phyloP scores from a whole-genome alignment of 306 rosid genomes.

The Rosa rugosa region DNA sequence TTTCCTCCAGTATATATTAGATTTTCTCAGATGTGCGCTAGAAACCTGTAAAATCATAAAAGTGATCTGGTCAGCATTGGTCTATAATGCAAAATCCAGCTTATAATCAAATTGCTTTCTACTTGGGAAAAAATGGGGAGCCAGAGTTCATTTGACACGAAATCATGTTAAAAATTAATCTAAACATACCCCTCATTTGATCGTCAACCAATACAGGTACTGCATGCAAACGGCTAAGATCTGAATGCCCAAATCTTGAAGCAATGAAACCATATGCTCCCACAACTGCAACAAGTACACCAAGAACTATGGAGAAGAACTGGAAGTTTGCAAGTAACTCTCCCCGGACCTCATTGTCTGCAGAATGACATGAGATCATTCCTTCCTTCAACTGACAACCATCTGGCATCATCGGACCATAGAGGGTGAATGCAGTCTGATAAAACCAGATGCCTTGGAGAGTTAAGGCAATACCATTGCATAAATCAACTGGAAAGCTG shows the following conservation, averaged over 20 bases:
- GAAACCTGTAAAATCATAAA: constrained; percentile 11
- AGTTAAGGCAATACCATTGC: constrained; percentile 68
- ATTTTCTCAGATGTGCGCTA: background rate
- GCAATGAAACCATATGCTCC: constrained; percentile 55
- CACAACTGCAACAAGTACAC: constrained; percentile 59
- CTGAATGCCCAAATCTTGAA: constrained; percentile 55
- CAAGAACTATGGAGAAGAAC: constrained; percentile 55
- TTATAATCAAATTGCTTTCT: background rate
- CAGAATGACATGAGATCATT: constrained; percentile 50
- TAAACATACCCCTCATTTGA: constrained; percentile 27
- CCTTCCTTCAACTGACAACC: constrained; percentile 64
- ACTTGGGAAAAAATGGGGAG: background rate
- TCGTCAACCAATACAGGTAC: constrained; percentile 45
- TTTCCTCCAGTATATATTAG: background rate
- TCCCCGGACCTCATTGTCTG: constrained; percentile 72
- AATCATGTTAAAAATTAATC: background rate
- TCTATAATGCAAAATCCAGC: background rate
- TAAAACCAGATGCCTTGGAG: constrained; percentile 99
- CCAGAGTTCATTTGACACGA: background rate
- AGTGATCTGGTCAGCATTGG: background rate
- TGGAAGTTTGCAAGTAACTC: constrained; percentile 95
- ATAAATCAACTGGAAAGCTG: constrained; percentile 72
- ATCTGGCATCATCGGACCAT: constrained; percentile 90
- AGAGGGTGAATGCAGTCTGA: constrained; percentile 94
- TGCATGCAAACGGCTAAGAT: constrained; percentile 30